phyloP scores from a whole-genome alignment of 2,329 filamentous ascomycete genomes.

The Sclerotinia spermophila region DNA sequence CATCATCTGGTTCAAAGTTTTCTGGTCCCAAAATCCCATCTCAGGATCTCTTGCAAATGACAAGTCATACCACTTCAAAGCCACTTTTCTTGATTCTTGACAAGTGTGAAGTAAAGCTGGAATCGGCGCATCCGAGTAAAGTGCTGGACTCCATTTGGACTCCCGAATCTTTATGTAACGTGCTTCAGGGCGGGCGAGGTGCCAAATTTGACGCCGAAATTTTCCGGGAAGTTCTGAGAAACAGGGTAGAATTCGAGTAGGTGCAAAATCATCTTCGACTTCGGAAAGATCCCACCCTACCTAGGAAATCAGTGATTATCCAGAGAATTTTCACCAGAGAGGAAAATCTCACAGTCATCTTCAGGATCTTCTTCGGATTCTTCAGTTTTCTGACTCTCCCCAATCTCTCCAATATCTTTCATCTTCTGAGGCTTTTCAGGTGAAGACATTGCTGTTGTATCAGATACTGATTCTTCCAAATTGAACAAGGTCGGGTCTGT shows the following conservation, averaged over 20 bases:
- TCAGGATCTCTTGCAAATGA: background rate
- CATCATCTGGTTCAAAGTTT: background rate
- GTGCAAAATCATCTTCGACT: background rate
- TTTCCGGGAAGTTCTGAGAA: background rate
- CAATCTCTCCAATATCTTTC: too few species aligned
- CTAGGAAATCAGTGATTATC: background rate
- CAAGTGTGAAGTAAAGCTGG: slow-evolving; percentile 3
- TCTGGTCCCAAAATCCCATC: background rate
- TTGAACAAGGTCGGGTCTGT: background rate
- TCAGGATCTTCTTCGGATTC: background rate
- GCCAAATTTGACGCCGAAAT: background rate
- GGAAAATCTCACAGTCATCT: background rate
- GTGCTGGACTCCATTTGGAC: background rate
- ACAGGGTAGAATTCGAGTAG: background rate
- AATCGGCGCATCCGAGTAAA: background rate
- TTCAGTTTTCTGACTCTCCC: background rate
- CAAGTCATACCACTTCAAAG: slow-evolving; percentile 3
- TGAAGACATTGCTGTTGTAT: background rate
- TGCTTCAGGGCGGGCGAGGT: background rate
- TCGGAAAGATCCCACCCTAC: background rate
- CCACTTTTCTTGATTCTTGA: background rate
- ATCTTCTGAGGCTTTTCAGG: background rate
- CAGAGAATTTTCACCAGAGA: background rate
- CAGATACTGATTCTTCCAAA: background rate
- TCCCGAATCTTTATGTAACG: background rate